These are phyloP conservation scores for Paragyromitra xinjiangensis DNA, from an alignment of 495 filamentous ascomycete species.

Conservation along the genomic window DNA sequence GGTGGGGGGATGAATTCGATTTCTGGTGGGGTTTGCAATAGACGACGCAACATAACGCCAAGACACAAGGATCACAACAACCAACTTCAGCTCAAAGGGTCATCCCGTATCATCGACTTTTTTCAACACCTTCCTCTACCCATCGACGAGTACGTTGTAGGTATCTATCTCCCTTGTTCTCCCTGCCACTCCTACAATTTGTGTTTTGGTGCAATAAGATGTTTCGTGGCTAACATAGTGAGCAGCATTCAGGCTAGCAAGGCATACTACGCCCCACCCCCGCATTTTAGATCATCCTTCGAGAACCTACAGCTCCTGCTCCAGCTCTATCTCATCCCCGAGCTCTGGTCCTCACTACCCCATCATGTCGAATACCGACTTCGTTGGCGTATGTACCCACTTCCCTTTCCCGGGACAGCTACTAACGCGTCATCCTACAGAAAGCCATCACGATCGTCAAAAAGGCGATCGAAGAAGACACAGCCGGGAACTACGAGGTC, in stretches of 20 bases:
- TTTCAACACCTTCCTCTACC: neutral
- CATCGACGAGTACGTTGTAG: neutral
- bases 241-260: neutral
- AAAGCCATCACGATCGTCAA: conserved; percentile 93
- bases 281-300: conserved; percentile 7
- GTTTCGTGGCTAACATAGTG: conserved; percentile 8
- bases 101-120: conserved; percentile 12
- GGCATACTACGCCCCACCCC: conserved; percentile 20
- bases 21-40: conserved; percentile 11
- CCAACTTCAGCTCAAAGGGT: neutral
- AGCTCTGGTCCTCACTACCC: conserved; percentile 17
- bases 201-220: neutral
- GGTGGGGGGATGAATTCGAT: neutral
- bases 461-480: conserved; percentile 96
- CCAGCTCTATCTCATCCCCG: neutral
- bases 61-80: conserved; percentile 8
- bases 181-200: neutral
- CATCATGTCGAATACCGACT: conserved; percentile 95
- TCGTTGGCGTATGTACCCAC: conserved; percentile 68
- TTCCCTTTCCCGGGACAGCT: neutral
- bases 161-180: neutral
- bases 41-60: conserved; percentile 26
- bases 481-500: conserved; percentile 92
- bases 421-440: conserved; percentile 37
- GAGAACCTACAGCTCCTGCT: conserved; percentile 7